Evolutionary conservation across 305 asterid genomes (phyloP).

Genomic region (Rubia peregrina): DNA sequence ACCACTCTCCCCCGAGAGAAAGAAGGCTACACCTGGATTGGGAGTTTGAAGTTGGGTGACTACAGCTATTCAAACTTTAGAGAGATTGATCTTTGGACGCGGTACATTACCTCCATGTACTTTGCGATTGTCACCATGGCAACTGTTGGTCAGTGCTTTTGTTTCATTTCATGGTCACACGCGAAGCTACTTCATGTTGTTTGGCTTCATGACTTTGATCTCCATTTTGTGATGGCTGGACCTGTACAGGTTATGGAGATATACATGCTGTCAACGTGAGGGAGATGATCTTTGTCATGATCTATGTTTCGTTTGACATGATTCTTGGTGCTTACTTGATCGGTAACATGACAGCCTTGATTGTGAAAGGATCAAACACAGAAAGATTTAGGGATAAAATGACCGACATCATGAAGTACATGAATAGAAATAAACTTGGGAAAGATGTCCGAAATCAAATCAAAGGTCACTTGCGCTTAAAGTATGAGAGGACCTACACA

Average conservation of each 20-base stretch:
- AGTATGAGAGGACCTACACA: conserved; percentile 77
- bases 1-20: conserved; percentile 68
- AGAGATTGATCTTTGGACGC: conserved; percentile 70
- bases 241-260: conserved; percentile 77
- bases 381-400: conserved; percentile 80
- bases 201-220: background rate
- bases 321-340: conserved; percentile 86
- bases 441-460: conserved; percentile 66
- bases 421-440: conserved; percentile 73
- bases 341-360: conserved; percentile 97
- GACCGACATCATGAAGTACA: conserved; percentile 67
- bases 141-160: conserved; percentile 68
- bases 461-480: conserved; percentile 77
- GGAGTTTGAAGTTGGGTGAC: conserved; percentile 82
- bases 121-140: conserved; percentile 96
- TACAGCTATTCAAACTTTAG: conserved; percentile 59
- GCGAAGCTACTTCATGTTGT: background rate
- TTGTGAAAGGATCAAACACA: conserved; percentile 89
- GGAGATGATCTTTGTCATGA: conserved; percentile 89
- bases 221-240: background rate
- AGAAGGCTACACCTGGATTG: conserved; percentile 95
- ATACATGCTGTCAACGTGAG: conserved; percentile 85
- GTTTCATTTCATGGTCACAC: background rate
- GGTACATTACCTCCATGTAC: conserved; percentile 72
- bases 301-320: conserved; percentile 87